Evolutionary conservation across 345 rosid species (phyloP), one percentile per base, ranked within the genome.

Genomic region (Lumnitzera littorea): DNA sequence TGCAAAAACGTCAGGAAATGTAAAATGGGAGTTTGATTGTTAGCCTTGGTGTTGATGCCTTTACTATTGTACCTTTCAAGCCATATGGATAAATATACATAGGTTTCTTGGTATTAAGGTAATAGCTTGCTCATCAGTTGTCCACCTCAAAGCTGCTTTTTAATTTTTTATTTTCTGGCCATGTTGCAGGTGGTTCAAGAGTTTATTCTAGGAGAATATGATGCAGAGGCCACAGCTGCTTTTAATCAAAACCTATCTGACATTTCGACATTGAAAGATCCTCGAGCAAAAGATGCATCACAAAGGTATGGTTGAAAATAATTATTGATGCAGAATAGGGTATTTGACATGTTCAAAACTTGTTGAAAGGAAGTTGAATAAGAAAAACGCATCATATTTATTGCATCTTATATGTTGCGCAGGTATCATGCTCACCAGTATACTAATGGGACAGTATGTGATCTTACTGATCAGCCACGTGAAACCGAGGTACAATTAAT

Each of bases 371-470:
- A n/a, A n/a, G 56, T 53, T 20, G 8, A 15, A 47, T 20, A 50
- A 25, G 41, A 6, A 25, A 54, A 56, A 25, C 12, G 10, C 15
- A 20, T 27, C 24, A 6, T 57, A 46, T 56, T 61, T 48, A 67
- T 46, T 10, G 15, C 31, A 1, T 13, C 31, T 62, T 50, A 47
- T 60, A 53, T 23, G 50, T 58, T 50, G 24, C 67, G 56, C 64
- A 94, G 99, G 80, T 90, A 92, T 73, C 97, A 87, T 67, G 83
- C 98, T 60, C 97, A 94, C 72, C 84, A 74, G 48, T 90, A 74
- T 61, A 88, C 82, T 36, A 90, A 88, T 56, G 99, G 99, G 54
- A 94, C 97, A 14, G 46, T 56, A n/a, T 94, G 99, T 57, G 97
- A 94, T 74, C 99, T 94, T 66, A 88, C 96, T 55, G 80, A 83